These are phyloP conservation scores for Aspergillus diversus DNA, from an alignment of 495 filamentous ascomycete species.

Conservation along the genomic window DNA sequence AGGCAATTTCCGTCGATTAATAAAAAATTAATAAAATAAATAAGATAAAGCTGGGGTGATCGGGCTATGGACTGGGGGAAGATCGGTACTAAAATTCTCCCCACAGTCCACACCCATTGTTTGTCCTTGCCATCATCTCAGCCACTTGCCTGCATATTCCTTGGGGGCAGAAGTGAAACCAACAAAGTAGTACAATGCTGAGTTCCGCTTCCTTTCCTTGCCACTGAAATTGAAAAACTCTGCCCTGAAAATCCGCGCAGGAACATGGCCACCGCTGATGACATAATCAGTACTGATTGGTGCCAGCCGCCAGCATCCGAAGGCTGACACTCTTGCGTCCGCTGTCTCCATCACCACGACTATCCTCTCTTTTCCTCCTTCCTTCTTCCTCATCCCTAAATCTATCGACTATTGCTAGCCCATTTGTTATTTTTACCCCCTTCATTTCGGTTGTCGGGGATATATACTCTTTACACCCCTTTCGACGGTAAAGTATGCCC, in stretches of 20 bases:
- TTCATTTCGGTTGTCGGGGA: background rate
- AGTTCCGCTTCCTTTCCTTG: background rate
- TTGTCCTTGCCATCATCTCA: background rate
- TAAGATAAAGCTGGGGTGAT: background rate
- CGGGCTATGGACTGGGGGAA: background rate
- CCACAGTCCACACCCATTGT: background rate
- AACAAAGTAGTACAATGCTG: background rate
- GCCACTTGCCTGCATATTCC: background rate
- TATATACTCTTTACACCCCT: constrained; percentile 1
- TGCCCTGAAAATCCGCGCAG: constrained; percentile 13
- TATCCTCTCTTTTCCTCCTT: constrained; percentile 14
- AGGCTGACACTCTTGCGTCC: constrained; percentile 22
- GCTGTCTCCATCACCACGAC: constrained; percentile 19
- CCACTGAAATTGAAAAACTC: background rate
- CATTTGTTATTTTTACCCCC: constrained; percentile 7
- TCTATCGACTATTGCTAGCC: constrained; percentile 19
- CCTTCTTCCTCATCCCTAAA: constrained; percentile 10
- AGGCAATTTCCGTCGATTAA: too few relatives aligned
- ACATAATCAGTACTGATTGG: constrained; percentile 27
- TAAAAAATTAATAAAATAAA: background rate
- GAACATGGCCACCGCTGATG: constrained; percentile 16
- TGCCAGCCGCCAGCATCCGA: constrained; percentile 18
- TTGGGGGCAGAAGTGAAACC: background rate
- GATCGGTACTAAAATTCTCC: background rate
- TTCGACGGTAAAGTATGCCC: constrained; percentile 11